Evolutionary conservation across 192 early-diverging fungal genomes (phyloP), one percentile per base, ranked within the genome.

Genomic region (Entomortierella chlamydospora): DNA sequence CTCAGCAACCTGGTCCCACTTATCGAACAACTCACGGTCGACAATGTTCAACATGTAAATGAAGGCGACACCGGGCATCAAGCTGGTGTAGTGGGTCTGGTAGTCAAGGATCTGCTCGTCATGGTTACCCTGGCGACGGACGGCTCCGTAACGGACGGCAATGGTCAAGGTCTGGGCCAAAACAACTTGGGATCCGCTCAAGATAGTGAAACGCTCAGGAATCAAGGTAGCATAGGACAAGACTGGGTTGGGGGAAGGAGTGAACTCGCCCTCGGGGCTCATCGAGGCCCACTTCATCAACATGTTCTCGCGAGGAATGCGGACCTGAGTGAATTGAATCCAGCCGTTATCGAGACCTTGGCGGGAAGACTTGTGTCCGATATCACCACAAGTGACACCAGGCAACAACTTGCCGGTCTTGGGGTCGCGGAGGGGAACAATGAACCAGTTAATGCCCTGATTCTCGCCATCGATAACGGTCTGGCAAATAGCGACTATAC

Each of bases 81-180:
- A 61, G 13, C 81, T 86, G 22, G 86, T 86, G 65, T 88, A 86
- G 45, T 90, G 86, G n/a, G 85, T 84, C 57, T 88, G 89, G 65
- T 90, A 91, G 56, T 91, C 89, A 69, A 91, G 84, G 61, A 91
- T 90, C 55, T 90, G 88, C 55, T 86, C 85, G 34, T 91, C 83
- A 25, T 89, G 83, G 28, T 78, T 61, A 29, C 90, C 89, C 64
- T 91, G 90, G 17, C 88, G 74, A 68, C 90, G 85, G 23, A 87
- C 83, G 22, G 86, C 88, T 54, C 87, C 90, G 62, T 90, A 88
- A 12, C 87, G 83, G 37, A 85, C 79, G 30, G 88, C 87, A 71
- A 91, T 89, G 11, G 87, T 82, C 47, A 91, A 65, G 4, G 88
- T 83, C 65, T 89, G 87, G 22, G 81, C 80, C 34, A 83, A 57